Conservation (phyloP, 495 filamentous ascomycete species). For the Rostrohypoxylon terebratum region DNA sequence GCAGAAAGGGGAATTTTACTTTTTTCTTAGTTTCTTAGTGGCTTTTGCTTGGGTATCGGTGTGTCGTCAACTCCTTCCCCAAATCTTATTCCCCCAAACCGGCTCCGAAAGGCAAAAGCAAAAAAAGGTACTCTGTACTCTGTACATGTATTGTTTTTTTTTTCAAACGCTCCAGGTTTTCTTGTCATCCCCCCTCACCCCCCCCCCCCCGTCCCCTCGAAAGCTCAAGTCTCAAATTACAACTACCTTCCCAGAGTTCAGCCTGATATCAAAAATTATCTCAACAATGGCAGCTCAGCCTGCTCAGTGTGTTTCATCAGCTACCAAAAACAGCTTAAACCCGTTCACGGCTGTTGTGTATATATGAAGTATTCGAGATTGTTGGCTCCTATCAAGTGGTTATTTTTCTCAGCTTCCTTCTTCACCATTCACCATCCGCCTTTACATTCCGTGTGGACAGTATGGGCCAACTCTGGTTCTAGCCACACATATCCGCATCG, state of each 20-base stretch:
- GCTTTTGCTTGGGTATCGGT: conserved; percentile 30
- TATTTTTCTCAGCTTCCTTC: conserved; percentile 13
- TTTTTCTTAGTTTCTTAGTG: conserved; percentile 33
- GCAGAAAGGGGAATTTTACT: conserved; percentile 12
- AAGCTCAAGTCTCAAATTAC: not conserved
- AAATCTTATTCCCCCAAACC: conserved; percentile 17
- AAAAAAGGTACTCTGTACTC: not conserved
- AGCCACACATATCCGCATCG: conserved; percentile 28
- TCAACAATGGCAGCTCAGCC: conserved; percentile 34
- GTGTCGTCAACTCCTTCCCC: conserved; percentile 39
- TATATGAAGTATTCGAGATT: conserved; percentile 4
- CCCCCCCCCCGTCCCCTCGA: conserved; percentile 4
- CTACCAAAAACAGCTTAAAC: conserved; percentile 24
- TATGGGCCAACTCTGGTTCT: conserved; percentile 1
- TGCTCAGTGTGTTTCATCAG: conserved; percentile 15
- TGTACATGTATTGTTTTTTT: conserved; percentile 5
- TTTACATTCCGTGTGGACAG: conserved; percentile 1
- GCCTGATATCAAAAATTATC: conserved; percentile 36
- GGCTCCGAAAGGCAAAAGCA: conserved; percentile 8
- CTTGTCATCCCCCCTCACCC: conserved; percentile 6
- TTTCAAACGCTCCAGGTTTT: not conserved
- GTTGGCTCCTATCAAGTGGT: conserved; percentile 16
- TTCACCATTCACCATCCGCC: conserved; percentile 12
- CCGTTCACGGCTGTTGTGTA: conserved; percentile 2
- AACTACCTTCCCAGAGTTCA: conserved; percentile 22